Conservation (phyloP, 2,329 filamentous ascomycete species). For the Pseudogymnoascus destructans region DNA sequence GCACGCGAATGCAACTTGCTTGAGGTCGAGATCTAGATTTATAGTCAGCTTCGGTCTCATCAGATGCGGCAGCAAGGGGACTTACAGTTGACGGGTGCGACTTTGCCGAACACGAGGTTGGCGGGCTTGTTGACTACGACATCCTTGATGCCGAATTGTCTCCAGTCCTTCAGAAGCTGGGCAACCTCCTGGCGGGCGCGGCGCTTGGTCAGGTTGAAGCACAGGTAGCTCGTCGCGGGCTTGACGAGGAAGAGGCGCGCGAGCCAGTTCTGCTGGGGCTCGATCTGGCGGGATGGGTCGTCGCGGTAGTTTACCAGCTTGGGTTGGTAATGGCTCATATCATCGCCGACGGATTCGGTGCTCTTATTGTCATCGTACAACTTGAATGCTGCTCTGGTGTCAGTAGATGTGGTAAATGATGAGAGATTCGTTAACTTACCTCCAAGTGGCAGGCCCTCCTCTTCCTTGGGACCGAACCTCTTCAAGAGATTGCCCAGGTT, state of each 20-base stretch:
- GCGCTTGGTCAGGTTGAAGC: constrained; percentile 59
- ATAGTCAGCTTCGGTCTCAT: constrained; percentile 15
- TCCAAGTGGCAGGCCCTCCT: constrained; percentile 19
- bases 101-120: constrained; percentile 66
- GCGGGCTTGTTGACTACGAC: constrained; percentile 66
- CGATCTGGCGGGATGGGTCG: constrained; percentile 35
- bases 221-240: constrained; percentile 62
- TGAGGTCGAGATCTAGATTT: constrained; percentile 58
- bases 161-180: constrained; percentile 65
- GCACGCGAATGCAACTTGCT: constrained; percentile 74
- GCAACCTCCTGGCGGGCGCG: constrained; percentile 66
- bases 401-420: constrained; percentile 7
- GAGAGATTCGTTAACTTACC: constrained; percentile 18
- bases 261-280: constrained; percentile 72
- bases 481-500: constrained; percentile 23
- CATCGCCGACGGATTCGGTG: constrained; percentile 14
- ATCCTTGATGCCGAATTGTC: constrained; percentile 66
- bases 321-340: constrained; percentile 18
- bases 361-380: constrained; percentile 19
- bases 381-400: constrained; percentile 17
- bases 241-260: constrained; percentile 82
- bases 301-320: constrained; percentile 28
- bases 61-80: constrained; percentile 11
- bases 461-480: constrained; percentile 13
- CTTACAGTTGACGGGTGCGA: constrained; percentile 69